Percentiles rank a stretch among this genome's conserved stretches.
These are phyloP conservation scores for Salix arbutifolia DNA, from an alignment of 345 rosid genomes.

Conservation along the genomic window DNA sequence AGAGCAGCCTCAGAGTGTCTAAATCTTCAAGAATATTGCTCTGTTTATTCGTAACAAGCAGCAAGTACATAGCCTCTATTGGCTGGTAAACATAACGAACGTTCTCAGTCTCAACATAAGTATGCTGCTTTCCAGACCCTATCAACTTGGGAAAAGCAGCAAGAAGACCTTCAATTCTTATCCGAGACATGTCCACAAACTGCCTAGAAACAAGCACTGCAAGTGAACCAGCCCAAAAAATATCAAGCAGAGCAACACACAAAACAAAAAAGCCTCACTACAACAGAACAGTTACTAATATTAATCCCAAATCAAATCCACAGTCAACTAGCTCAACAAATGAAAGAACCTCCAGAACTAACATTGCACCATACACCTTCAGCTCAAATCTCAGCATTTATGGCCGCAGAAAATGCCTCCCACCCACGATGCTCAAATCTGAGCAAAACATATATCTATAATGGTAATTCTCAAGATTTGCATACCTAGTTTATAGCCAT, in stretches of 20 bases:
- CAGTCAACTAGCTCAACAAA: not conserved
- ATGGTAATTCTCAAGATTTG: not conserved
- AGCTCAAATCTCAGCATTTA: not conserved
- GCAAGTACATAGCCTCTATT: constrained; percentile 75
- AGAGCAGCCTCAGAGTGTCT: constrained; percentile 88
- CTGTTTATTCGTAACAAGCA: constrained; percentile 93
- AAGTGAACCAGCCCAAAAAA: not conserved
- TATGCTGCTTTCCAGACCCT: constrained; percentile 95
- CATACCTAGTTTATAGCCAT: not conserved
- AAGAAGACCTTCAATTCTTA: constrained; percentile 94
- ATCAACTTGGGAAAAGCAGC: constrained; percentile 99
- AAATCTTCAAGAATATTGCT: constrained; percentile 98
- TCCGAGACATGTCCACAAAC: constrained; percentile 94
- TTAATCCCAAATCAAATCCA: not conserved
- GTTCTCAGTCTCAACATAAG: constrained; percentile 96
- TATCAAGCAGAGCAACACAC: constrained; percentile 10
- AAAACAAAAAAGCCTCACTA: not conserved
- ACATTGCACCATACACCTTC: not conserved
- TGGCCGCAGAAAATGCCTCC: not conserved
- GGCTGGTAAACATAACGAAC: constrained; percentile 99
- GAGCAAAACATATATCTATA: not conserved
- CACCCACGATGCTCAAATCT: not conserved
- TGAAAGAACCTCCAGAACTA: not conserved
- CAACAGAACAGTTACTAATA: not conserved
- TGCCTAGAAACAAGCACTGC: constrained; percentile 95